Evolutionary conservation across 176 grass and related monocot genomes (phyloP), one percentile per base, ranked within the genome.

Genomic region (Neostapfia colusana): DNA sequence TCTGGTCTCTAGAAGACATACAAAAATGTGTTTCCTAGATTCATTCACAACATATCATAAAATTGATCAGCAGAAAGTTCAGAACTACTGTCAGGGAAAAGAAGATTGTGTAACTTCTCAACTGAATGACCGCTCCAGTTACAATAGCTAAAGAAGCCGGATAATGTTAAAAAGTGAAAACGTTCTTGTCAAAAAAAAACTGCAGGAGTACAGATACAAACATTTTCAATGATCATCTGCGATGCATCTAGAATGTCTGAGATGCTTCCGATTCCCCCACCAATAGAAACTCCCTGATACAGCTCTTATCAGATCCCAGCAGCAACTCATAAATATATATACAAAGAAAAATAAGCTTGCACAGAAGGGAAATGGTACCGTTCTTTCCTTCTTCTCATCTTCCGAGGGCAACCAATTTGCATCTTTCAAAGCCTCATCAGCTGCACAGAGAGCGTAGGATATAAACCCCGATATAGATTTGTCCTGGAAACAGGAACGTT

Each of bases 341-440:
- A 75, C 4, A 18, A 1, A 7, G 6, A 24, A 49, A 72, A 66
- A 45, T 28, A 10, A 24, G 46, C 11, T 77, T 67, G 17, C 3
- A 83, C n/a, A 24, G 20, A 69, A 76, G 42, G 58, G 40, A 35
- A 67, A 54, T 28, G 3, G 14, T 91, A 97, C 94, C 86, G 91
- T 97, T 88, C 82, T 91, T 79, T 93, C 91, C 67, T 90, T 93
- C 66, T 87, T 76, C n/a, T 81, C 75, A 81, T 81, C 70, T 86
- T 93, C 89, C 0, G 37, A 69, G 37, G 89, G 91, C 25, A 93
- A 31, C 94, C 91, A 97, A 63, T 89, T 85, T 79, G 91, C 86
- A 88, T 97, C 86, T 93, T 58, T 85, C 60, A 93, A 83, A 89
- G 91, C 94, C 72, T 97, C 94, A 86, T 97, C 91, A 85, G 87